A percentile compares a stretch with the other conserved stretches of the same genome.
Conservation (phyloP, 495 filamentous ascomycete genomes). For the Hyaloscypha hepaticicola region DNA sequence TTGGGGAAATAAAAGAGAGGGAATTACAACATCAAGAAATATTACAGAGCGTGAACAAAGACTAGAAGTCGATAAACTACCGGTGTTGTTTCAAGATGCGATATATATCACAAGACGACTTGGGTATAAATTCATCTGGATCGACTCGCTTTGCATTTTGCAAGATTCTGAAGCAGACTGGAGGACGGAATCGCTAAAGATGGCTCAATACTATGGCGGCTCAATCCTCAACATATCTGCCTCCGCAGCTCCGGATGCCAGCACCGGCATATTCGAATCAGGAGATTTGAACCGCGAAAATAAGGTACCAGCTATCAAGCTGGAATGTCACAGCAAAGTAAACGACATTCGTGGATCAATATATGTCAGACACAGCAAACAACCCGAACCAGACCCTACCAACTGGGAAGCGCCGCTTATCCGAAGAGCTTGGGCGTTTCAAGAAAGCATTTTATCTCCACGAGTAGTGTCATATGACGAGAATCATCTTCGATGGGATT, state of each 20-base stretch:
- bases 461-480: not conserved
- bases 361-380: no score
- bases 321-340: not conserved
- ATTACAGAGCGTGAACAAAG: no score
- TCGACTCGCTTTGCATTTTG: constrained; percentile 1
- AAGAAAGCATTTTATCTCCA: constrained; percentile 4
- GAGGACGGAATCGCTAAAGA: constrained; percentile 3
- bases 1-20: no score
- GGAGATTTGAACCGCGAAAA: constrained; percentile 1
- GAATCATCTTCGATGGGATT: not conserved
- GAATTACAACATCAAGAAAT: no score
- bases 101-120: not conserved
- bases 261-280: constrained; percentile 11
- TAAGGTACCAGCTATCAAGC: constrained; percentile 1
- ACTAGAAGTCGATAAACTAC: no score
- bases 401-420: no score
- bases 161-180: constrained; percentile 3
- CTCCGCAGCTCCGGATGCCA: constrained; percentile 4
- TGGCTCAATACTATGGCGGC: constrained; percentile 11
- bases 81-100: constrained; percentile 7
- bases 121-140: constrained; percentile 8
- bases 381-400: no score
- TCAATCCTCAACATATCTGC: constrained; percentile 7
- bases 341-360: no score
- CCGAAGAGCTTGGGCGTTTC: constrained; percentile 4